Conservation (phyloP, 345 rosid species). For the Dipteronia sinensis region DNA sequence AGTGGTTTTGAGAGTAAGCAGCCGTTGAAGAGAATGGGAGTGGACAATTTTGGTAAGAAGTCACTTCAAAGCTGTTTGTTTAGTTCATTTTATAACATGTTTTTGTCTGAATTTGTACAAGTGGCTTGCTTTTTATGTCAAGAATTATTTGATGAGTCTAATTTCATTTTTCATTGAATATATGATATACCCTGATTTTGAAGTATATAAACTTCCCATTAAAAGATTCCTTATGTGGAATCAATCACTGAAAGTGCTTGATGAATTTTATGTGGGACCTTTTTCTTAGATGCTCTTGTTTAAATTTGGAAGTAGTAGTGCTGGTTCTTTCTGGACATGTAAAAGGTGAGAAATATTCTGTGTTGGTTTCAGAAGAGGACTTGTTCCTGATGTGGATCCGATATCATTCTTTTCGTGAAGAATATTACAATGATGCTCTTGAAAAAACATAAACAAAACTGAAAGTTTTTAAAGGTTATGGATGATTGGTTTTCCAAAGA, state of each 20-base stretch:
- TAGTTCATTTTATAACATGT: not conserved
- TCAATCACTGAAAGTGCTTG: constrained; percentile 14
- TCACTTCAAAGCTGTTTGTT: constrained; percentile 6
- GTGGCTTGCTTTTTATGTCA: not conserved
- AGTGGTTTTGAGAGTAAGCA: constrained; percentile 51
- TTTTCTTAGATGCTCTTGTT: constrained; percentile 27
- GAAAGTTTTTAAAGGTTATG: constrained; percentile 9
- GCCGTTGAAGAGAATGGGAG: constrained; percentile 40
- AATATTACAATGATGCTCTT: constrained; percentile 19
- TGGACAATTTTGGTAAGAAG: constrained; percentile 54
- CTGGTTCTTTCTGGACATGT: not conserved
- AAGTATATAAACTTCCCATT: constrained; percentile 17
- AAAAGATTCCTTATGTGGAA: constrained; percentile 28
- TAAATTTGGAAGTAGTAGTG: constrained; percentile 27
- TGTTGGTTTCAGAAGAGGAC: constrained; percentile 31
- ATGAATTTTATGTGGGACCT: constrained; percentile 33
- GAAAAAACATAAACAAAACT: constrained; percentile 10
- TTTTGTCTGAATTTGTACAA: not conserved
- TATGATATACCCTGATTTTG: constrained; percentile 7
- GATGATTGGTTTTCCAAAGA: not conserved
- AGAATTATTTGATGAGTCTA: not conserved
- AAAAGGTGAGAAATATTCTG: constrained; percentile 8
- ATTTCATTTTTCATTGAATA: constrained; percentile 6
- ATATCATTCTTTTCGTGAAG: constrained; percentile 16
- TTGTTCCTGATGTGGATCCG: constrained; percentile 30